These are phyloP conservation scores for Apiospora sp. DNA, from an alignment of 2,329 filamentous ascomycete species.

Conservation along the genomic window DNA sequence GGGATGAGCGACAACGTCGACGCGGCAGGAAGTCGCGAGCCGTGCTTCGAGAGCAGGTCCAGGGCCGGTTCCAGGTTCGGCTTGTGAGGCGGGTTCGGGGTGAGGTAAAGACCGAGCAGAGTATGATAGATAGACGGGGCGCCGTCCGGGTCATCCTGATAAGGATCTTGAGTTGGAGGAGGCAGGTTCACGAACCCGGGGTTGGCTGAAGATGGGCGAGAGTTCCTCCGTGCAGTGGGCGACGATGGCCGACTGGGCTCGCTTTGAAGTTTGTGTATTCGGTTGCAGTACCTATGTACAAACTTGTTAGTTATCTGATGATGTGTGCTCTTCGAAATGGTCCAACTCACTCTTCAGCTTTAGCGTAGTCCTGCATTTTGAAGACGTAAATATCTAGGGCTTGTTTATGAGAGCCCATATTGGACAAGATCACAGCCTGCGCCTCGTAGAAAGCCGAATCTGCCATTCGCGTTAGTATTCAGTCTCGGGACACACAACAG, in stretches of 20 bases:
- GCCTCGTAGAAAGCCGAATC: conserved; percentile 89
- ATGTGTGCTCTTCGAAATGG: background rate
- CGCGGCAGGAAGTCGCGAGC: conserved; percentile 85
- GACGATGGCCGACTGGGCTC: conserved; percentile 42
- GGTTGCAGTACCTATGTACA: conserved; percentile 83
- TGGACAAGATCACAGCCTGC: conserved; percentile 88
- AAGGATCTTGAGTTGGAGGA: conserved; percentile 35
- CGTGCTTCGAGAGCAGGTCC: conserved; percentile 88
- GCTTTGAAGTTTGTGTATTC: conserved; percentile 72
- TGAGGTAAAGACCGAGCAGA: conserved; percentile 87
- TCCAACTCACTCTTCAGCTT: conserved; percentile 85
- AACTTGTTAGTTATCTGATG: background rate
- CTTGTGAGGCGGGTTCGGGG: conserved; percentile 76
- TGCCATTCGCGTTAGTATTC: conserved; percentile 45
- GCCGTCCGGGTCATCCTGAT: conserved; percentile 56
- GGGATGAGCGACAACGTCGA: conserved; percentile 90
- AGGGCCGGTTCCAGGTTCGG: conserved; percentile 82
- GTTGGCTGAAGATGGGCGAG: conserved; percentile 42
- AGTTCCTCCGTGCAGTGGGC: conserved; percentile 43
- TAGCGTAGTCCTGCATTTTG: conserved; percentile 83
- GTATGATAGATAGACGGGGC: conserved; percentile 89
- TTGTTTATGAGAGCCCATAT: conserved; percentile 95
- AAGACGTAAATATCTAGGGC: conserved; percentile 98
- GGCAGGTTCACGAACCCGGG: background rate
- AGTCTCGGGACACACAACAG: too few relatives aligned